Evolutionary conservation across 2,329 filamentous ascomycete species (phyloP), one percentile per base, ranked within the genome.

Genomic region (Aureobasidium leucospermi): DNA sequence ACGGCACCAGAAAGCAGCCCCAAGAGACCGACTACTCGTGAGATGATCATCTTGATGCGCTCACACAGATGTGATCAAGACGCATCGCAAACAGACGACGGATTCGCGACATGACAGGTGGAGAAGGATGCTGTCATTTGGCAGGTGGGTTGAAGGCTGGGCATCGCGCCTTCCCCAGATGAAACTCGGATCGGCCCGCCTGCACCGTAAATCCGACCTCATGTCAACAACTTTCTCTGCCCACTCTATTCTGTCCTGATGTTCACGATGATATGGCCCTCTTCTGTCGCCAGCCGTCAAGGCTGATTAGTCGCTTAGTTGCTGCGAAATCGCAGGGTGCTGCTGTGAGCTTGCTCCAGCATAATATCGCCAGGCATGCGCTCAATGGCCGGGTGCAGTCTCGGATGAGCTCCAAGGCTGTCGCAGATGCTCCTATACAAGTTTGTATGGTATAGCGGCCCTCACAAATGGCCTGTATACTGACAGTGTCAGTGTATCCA

Each of bases 401-500:
- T 46, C 39, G 41, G 6, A n/a, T 28, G 29, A 6, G 11, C 10
- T 38, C 19, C 11, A 46, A 10, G 19, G 32, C 39, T 38, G 41
- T 41, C 32, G 36, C 41, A 10, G 11, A 46, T 34, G 52, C 31
- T 32, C 6, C 41, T 8, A 7, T 6, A 7, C n/a, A 28, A 23
- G 5, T 51, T 2, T 13, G 51, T 43, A 55, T 6, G 23, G 6
- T 36, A 6, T 32, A 6, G 15, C 42, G 4, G 29, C 19, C 9
- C 2, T 16, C 4, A n/a, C 5, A 8, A 19, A 5, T 6, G 4
- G 6, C 36, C 15, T 1, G 16, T 38, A 8, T 56, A 11, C 31
- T 56, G 29, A 58, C 11, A 6, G 4, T 29, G 4, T 5, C 23
- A 58, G 55, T 23, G 15, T 80, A 81, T 61, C 83, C 84, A 0